A percentile compares a stretch with the other conserved stretches of the same genome.
phyloP scores from a whole-genome alignment of 371 early-diverging fungal genomes.

The Entomophthora muscae region DNA sequence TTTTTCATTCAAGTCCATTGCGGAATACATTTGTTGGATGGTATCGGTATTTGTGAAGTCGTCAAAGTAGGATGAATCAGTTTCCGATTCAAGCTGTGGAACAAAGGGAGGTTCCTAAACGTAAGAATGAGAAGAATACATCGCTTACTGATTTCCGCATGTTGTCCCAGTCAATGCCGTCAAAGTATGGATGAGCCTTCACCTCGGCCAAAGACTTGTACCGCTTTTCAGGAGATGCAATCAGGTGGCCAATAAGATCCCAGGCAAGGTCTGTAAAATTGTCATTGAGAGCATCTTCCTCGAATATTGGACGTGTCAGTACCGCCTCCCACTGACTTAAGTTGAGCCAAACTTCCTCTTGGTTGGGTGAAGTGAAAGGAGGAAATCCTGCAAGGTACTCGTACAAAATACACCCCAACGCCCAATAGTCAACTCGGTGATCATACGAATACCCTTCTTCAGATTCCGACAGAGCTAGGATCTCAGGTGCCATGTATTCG shows the following conservation, averaged over 20 bases:
- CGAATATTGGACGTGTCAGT: constrained; percentile 48
- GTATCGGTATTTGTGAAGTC: constrained; percentile 52
- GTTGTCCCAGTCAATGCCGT: constrained; percentile 47
- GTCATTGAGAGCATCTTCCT: constrained; percentile 46
- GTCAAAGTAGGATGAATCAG: constrained; percentile 73
- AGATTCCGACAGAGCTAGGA: constrained; percentile 35
- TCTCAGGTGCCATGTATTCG: constrained; percentile 70
- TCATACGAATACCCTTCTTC: constrained; percentile 46
- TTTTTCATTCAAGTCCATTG: constrained; percentile 15
- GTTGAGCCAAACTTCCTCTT: constrained; percentile 66
- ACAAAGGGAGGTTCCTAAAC: constrained; percentile 46
- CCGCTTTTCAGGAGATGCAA: constrained; percentile 26
- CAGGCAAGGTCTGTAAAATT: constrained; percentile 53
- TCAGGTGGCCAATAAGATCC: constrained; percentile 42
- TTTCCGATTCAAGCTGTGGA: constrained; percentile 41
- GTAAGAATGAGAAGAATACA: constrained; percentile 19
- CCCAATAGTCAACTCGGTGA: constrained; percentile 71
- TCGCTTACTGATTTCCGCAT: constrained; percentile 23
- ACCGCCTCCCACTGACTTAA: constrained; percentile 60
- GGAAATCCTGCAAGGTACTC: constrained; percentile 64
- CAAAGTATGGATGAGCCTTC: constrained; percentile 59
- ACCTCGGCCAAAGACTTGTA: constrained; percentile 30
- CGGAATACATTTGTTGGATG: constrained; percentile 20
- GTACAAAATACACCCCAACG: constrained; percentile 77
- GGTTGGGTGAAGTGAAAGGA: constrained; percentile 55